Conservation (phyloP, 129 eudicot species). For the Logfia minima region DNA sequence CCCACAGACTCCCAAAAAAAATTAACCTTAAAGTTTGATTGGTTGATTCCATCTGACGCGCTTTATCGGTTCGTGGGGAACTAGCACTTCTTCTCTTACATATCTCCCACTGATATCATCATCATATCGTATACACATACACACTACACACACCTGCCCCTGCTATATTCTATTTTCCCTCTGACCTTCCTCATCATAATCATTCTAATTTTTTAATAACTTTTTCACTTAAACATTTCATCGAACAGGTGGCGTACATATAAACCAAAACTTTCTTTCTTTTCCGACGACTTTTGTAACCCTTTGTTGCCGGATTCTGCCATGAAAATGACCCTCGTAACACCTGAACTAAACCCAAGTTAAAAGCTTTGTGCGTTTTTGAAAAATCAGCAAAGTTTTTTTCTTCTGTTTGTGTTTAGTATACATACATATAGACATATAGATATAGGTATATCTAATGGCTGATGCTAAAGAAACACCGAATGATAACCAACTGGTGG, state of each 20-base stretch:
- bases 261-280: neutral
- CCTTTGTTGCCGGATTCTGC: slow-evolving; percentile 24
- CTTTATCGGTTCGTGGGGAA: slow-evolving; percentile 42
- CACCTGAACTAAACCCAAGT: slow-evolving; percentile 11
- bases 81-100: slow-evolving; percentile 30
- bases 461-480: slow-evolving; percentile 38
- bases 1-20: slow-evolving; percentile 19
- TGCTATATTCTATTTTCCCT: slow-evolving; percentile 23
- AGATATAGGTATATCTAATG: slow-evolving; percentile 12
- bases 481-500: slow-evolving; percentile 28
- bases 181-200: slow-evolving; percentile 34
- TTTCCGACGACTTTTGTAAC: slow-evolving; percentile 12
- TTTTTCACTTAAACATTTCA: slow-evolving; percentile 31
- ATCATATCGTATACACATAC: neutral
- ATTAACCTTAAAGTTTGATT: slow-evolving; percentile 42
- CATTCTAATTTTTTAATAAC: neutral
- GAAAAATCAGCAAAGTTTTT: neutral
- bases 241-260: slow-evolving; percentile 38
- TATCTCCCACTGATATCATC: slow-evolving; percentile 11
- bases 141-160: slow-evolving; percentile 6
- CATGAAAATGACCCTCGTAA: slow-evolving; percentile 23
- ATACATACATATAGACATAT: neutral
- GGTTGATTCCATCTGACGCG: slow-evolving; percentile 42
- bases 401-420: neutral
- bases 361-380: neutral